Evolutionary conservation across 257 asterid species (phyloP).

Genomic region (Rauvolfia tetraphylla): DNA sequence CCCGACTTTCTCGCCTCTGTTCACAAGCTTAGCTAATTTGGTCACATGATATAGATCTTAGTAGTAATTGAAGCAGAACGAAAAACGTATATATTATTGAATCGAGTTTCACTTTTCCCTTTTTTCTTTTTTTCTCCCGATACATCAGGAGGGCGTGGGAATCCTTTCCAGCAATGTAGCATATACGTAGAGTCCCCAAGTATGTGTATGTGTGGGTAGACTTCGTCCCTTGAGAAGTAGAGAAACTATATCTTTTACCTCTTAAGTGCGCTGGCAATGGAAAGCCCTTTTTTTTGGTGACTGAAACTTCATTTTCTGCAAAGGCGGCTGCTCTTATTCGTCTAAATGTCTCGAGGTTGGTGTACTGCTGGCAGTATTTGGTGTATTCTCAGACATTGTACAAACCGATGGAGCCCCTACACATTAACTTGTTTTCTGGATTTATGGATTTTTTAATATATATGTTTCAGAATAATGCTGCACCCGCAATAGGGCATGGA

Average conservation of each 20-base stretch:
- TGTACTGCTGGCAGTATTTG: neutral
- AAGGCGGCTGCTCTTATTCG: neutral
- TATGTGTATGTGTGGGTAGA: too few species aligned
- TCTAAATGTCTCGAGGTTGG: neutral
- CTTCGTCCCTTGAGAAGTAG: neutral
- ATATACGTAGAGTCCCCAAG: neutral
- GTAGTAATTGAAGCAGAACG: neutral
- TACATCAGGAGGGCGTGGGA: neutral
- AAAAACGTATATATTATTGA: neutral
- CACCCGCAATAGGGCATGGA: too few species aligned
- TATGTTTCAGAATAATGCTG: too few species aligned
- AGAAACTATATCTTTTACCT: neutral
- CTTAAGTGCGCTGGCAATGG: neutral
- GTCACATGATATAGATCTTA: neutral
- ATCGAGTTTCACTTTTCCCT: neutral
- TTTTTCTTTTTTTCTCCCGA: neutral
- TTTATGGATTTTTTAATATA: too few species aligned
- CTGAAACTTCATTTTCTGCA: neutral
- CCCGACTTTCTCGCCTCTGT: neutral
- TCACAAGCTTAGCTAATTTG: neutral
- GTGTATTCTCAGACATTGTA: neutral
- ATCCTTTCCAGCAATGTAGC: neutral
- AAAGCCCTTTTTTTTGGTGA: neutral
- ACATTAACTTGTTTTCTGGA: too few species aligned
- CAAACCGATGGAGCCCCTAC: too few species aligned